Base-by-base conservation (phyloP, 169 alveolate species). In the Plasmodium relictum region DNA sequence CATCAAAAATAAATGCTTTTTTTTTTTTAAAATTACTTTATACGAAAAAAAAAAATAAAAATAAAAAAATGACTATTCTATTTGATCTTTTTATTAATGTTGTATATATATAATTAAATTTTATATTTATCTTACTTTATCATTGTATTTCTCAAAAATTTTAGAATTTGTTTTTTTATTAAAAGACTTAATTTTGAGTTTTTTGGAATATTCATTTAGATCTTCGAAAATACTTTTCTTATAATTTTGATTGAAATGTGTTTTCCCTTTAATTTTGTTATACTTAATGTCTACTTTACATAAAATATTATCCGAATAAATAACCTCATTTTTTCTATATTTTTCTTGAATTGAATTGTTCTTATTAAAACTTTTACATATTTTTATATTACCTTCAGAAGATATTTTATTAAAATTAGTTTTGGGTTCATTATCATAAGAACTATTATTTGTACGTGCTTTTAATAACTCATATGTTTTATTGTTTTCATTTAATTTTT, bases 181-280 rank as follows among this genome's bases (percentile, higher is more conserved):
- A 48, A 52, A 50, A 65, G 66, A 12, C 37, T 45, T 39, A 10
- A 50, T 39, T 48, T 68, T 66, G 24, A 68, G 52, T 42, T 52
- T 20, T 6, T 68, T 83, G 41, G 31, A 83, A 83, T 68, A 83
- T 14, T 66, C 73, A 72, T 48, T 24, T 18, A 83, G 14, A 10
- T 66, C 72, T 52, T 83, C 66, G 66, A 50, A 20, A 44, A 83
- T 44, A 9, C 68, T 83, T 59, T 42, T 66, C 73, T 83, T 50
- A 54, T 20, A 12, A 68, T 37, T 56, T 31, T 54, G 73, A 14
- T 54, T 22, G 52, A 76, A 76, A n/a, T 18, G 8, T 44, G 65
- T 18, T 18, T 42, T 66, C 5, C 52, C 90, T 50, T 66, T 54
- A 44, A 31, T 31, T 16, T 24, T 41, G 42, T 59, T 31, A 31